Evolutionary conservation across 768 basidiomycete genomes (phyloP).

Genomic region (Antrodiella citrinella): DNA sequence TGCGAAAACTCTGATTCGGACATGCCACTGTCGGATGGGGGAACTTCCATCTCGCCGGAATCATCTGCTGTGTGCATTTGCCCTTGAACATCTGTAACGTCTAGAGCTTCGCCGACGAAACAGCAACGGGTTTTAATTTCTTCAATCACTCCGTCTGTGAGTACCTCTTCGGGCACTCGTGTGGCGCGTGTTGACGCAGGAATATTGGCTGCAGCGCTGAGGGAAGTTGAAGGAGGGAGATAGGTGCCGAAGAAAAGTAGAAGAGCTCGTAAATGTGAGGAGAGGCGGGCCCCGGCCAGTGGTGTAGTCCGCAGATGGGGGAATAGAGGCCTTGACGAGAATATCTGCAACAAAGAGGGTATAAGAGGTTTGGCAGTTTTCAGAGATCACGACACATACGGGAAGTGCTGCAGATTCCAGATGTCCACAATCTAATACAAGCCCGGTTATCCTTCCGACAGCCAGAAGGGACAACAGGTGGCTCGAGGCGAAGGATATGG

Average conservation of each 20-base stretch:
- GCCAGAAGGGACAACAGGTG: conserved; percentile 81
- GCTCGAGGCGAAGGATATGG: conserved; percentile 87
- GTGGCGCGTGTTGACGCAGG: conserved; percentile 54
- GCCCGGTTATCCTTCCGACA: conserved; percentile 83
- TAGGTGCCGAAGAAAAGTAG: conserved; percentile 80
- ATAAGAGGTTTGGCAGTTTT: not conserved
- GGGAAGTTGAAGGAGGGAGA: conserved; percentile 68
- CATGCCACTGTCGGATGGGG: conserved; percentile 46
- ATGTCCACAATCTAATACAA: conserved; percentile 91
- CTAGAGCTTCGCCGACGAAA: conserved; percentile 69
- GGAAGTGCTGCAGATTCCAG: conserved; percentile 85
- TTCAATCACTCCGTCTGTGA: conserved; percentile 78
- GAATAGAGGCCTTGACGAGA: conserved; percentile 80
- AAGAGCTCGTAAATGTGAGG: conserved; percentile 72
- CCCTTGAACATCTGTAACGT: conserved; percentile 26
- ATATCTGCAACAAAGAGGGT: conserved; percentile 69
- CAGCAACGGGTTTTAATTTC: conserved; percentile 86
- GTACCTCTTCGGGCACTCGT: conserved; percentile 69
- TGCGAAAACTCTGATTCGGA: conserved; percentile 66
- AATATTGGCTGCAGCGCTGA: conserved; percentile 55
- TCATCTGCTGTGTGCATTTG: conserved; percentile 22
- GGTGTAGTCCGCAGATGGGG: conserved; percentile 80
- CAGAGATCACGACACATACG: conserved; percentile 35
- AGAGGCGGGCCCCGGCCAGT: conserved; percentile 75
- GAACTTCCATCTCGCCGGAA: conserved; percentile 36